These are phyloP conservation scores for Globisporangium ultimum DNA, from an alignment of 352 stramenopile genomes.

Conservation along the genomic window DNA sequence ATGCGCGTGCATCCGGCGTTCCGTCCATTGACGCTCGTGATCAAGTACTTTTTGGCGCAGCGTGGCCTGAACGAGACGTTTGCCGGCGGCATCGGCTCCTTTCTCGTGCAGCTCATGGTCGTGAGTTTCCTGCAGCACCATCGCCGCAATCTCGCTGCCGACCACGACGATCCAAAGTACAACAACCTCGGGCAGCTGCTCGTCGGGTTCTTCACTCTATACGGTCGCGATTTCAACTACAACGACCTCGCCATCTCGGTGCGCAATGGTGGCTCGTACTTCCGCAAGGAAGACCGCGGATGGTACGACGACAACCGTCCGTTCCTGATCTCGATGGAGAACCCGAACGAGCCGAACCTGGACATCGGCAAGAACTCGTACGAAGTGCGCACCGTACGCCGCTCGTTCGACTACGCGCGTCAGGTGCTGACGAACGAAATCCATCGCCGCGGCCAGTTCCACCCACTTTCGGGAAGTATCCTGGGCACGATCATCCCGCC, in stretches of 20 bases:
- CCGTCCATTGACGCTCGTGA: constrained; percentile 90
- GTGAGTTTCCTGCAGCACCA: constrained; percentile 93
- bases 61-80: constrained; percentile 94
- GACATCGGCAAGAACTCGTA: constrained; percentile 94
- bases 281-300: constrained; percentile 83
- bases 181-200: constrained; percentile 92
- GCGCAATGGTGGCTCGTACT: constrained; percentile 90
- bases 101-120: constrained; percentile 94
- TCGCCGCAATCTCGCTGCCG: constrained; percentile 42
- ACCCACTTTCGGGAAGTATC: constrained; percentile 61
- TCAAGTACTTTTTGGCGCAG: constrained; percentile 96
- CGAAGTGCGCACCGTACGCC: constrained; percentile 88
- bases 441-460: constrained; percentile 59
- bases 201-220: constrained; percentile 95
- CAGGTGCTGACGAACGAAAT: constrained; percentile 76
- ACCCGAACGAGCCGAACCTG: constrained; percentile 89
- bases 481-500: constrained; percentile 70
- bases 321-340: constrained; percentile 92
- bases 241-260: constrained; percentile 90
- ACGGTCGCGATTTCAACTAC: constrained; percentile 94
- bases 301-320: constrained; percentile 73
- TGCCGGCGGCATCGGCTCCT: constrained; percentile 91
- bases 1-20: constrained; percentile 91
- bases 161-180: constrained; percentile 62
- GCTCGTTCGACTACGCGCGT: constrained; percentile 88